A percentile compares a stretch with the other conserved stretches of the same genome.
Evolutionary conservation across 106 monocot species (phyloP).

Genomic region (Xerophyta viscosa): DNA sequence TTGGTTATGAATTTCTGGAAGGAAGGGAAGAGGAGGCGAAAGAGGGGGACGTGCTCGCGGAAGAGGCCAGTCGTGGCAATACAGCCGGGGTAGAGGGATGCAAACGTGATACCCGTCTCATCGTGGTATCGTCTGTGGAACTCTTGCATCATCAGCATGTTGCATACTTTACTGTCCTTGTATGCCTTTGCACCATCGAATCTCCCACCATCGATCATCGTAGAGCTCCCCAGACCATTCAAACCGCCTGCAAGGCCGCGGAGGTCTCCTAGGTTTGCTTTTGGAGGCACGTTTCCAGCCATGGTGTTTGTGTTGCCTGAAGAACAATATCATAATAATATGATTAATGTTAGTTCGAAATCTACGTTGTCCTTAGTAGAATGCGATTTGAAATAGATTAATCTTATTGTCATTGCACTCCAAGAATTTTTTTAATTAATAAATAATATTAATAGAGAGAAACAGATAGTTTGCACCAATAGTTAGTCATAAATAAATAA

Average conservation of each 20-base stretch:
- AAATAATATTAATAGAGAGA: too few species aligned
- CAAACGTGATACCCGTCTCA: neutral
- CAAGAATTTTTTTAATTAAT: too few species aligned
- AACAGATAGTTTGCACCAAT: too few species aligned
- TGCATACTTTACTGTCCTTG: slow-evolving; percentile 3
- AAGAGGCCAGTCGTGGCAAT: slow-evolving; percentile 55
- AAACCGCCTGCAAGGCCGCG: neutral
- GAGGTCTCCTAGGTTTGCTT: slow-evolving; percentile 1
- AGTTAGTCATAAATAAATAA: too few species aligned
- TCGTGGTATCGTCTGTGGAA: slow-evolving; percentile 3
- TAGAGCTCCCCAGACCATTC: neutral
- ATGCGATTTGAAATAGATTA: too few species aligned
- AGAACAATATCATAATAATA: too few species aligned
- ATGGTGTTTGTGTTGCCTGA: slow-evolving; percentile 2
- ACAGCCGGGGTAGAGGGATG: slow-evolving; percentile 2
- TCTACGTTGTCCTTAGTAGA: too few species aligned
- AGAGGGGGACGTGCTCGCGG: slow-evolving; percentile 74
- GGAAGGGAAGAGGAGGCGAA: slow-evolving; percentile 79
- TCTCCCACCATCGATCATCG: neutral
- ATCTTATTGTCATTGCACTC: too few species aligned
- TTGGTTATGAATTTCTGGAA: slow-evolving; percentile 97
- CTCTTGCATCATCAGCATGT: slow-evolving; percentile 3
- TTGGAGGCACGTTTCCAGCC: slow-evolving; percentile 1
- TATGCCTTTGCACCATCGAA: slow-evolving; percentile 4
- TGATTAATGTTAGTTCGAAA: too few species aligned